Evolutionary conservation across 192 early-diverging fungal species (phyloP), one percentile per base, ranked within the genome.

Genomic region (Mortierella alpina): DNA sequence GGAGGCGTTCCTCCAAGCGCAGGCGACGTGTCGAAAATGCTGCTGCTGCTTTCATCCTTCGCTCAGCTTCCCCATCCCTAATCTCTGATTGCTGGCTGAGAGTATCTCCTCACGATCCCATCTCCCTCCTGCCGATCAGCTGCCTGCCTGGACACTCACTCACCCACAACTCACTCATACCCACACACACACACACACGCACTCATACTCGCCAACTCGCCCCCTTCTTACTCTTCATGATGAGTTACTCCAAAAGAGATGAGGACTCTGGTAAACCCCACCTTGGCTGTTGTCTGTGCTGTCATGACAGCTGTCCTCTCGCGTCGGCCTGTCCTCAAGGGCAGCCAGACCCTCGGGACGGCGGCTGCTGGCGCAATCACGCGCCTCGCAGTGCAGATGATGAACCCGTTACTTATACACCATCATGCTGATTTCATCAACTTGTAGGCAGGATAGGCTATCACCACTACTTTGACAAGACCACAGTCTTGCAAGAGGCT

Each of bases 401-500:
- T 31, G 31, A 31, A 62, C 39, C 52, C 20, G 8, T 40, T 51
- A 42, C 31, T 73, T 64, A 22, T 7, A n/a, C 46, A 15, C 23
- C 56, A 7, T 58, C 17, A 18, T 18, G 47, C 23, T 63, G 20
- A 42, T 9, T 66, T 59, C 31, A 23, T 20, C 39, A n/a, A 49
- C 17, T 4, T 23, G 47, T 56, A 87, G 93, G 91, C 84, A 95
- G 94, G 79, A 83, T 91, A 66, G 93, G 92, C 51, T 87, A 95
- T 65, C 93, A 94, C 75, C 90, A 92, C 82, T 91, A 95, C 83
- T 90, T 97, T 61, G 96, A 99, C 88, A 97, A 95, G 79, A 93
- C 93, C 64, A 90, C 90, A 22, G 96, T 97, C 44, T 86, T 99
- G 66, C 98, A 97, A 82, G 98, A 99, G 82, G 94, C 98, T 44